Conservation (phyloP, 1,284 basidiomycete species). For the Trametes sp. region DNA sequence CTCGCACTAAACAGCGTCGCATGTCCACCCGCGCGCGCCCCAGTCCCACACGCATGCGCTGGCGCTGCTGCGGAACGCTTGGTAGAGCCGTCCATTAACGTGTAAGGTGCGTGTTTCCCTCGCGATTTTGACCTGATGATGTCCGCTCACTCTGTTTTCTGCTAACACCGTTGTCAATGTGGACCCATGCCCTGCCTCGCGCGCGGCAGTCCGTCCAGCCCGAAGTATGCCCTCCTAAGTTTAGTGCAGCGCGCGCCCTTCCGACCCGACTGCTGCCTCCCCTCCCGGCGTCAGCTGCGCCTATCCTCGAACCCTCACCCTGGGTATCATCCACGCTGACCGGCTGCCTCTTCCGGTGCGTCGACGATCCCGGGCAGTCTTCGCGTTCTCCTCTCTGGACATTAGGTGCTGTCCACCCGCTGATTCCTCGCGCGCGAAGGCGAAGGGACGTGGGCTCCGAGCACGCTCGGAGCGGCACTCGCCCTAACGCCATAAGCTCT, state of each 20-base stretch:
- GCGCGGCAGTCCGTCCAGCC: background rate
- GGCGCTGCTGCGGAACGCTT: constrained; percentile 14
- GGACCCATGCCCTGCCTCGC: constrained; percentile 23
- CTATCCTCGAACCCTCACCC: constrained; percentile 2
- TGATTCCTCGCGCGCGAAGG: background rate
- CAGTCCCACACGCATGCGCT: constrained; percentile 15
- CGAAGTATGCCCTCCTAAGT: background rate
- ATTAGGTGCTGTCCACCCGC: background rate
- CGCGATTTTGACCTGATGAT: background rate
- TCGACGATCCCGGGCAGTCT: constrained; percentile 21
- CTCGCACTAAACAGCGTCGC: constrained; percentile 3
- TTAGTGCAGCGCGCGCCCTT: background rate
- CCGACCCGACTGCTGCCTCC: background rate
- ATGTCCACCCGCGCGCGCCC: background rate
- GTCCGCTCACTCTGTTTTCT: constrained; percentile 4
- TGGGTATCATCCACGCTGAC: constrained; percentile 4
- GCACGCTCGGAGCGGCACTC: background rate
- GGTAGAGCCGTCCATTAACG: constrained; percentile 6
- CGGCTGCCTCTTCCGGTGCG: constrained; percentile 2
- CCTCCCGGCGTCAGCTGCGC: constrained; percentile 1
- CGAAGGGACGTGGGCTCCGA: background rate
- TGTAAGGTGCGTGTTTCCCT: constrained; percentile 16
- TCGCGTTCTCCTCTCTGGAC: background rate
- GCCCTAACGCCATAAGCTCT: background rate
- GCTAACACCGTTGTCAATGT: constrained; percentile 23